These are phyloP conservation scores for Fusarium goolgardi DNA, from an alignment of 2,329 filamentous ascomycete genomes.

Conservation along the genomic window DNA sequence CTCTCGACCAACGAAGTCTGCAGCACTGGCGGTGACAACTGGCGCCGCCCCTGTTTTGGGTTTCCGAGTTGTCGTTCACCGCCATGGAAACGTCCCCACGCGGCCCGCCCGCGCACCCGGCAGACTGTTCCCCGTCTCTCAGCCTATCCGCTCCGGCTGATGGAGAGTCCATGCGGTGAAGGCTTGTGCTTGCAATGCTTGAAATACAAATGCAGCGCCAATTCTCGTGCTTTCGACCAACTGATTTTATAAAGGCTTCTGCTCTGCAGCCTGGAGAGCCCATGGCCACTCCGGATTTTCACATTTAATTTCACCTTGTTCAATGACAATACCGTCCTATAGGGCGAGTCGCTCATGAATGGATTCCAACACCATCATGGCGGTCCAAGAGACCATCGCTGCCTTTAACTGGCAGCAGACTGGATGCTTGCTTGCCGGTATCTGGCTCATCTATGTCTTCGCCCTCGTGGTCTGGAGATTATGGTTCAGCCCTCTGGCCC, in stretches of 20 bases:
- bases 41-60: conserved; percentile 39
- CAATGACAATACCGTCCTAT: conserved; percentile 47
- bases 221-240: conserved; percentile 33
- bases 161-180: conserved; percentile 39
- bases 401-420: conserved; percentile 45
- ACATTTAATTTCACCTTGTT: conserved; percentile 30
- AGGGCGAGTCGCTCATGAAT: conserved; percentile 46
- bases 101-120: conserved; percentile 44
- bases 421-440: conserved; percentile 38
- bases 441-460: conserved; percentile 49
- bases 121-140: conserved; percentile 32
- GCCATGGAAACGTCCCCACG: conserved; percentile 45
- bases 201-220: conserved; percentile 43
- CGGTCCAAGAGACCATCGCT: conserved; percentile 39
- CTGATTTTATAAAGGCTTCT: conserved; percentile 39
- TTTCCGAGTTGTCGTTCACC: conserved; percentile 41
- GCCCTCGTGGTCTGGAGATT: conserved; percentile 49
- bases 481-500: conserved; percentile 54
- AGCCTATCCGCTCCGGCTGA: conserved; percentile 31
- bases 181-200: conserved; percentile 26
- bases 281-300: conserved; percentile 37
- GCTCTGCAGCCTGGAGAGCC: conserved; percentile 43
- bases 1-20: conserved; percentile 37
- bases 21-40: conserved; percentile 49
- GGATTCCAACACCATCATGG: conserved; percentile 44